Conservation (phyloP, 805 yeast species). For the Yarrowia divulgata region DNA sequence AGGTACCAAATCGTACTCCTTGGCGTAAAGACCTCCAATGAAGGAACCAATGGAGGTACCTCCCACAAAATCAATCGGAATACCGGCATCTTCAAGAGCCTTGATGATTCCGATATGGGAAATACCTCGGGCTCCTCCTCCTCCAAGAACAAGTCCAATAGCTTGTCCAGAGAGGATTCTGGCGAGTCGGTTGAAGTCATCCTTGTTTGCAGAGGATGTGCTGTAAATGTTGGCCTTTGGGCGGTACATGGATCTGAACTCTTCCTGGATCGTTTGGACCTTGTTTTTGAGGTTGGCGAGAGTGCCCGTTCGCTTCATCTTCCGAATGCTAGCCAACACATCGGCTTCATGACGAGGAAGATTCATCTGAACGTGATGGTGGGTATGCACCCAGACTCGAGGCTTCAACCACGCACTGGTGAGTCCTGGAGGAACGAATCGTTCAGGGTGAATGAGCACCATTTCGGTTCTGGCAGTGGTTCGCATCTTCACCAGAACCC, state of each 20-base stretch:
- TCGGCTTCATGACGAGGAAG: slow-evolving; percentile 42
- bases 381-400: slow-evolving; percentile 89
- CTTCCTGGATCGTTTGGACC: slow-evolving; percentile 49
- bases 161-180: slow-evolving; percentile 91
- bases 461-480: slow-evolving; percentile 89
- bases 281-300: slow-evolving; percentile 46
- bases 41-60: slow-evolving; percentile 97
- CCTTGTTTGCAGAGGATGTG: slow-evolving; percentile 54
- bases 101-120: slow-evolving; percentile 91
- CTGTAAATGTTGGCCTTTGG: slow-evolving; percentile 53
- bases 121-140: slow-evolving; percentile 97
- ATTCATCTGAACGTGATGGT: slow-evolving; percentile 85
- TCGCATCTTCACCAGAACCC: slow-evolving; percentile 71
- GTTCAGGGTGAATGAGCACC: slow-evolving; percentile 82
- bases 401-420: slow-evolving; percentile 85
- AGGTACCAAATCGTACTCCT: slow-evolving; percentile 89
- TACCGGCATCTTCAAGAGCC: slow-evolving; percentile 89
- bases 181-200: slow-evolving; percentile 89
- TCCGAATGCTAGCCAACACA: slow-evolving; percentile 42
- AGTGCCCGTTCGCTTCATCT: slow-evolving; percentile 41
- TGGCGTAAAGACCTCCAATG: slow-evolving; percentile 93
- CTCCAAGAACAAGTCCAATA: slow-evolving; percentile 92
- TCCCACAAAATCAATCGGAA: slow-evolving; percentile 92
- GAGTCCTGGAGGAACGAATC: slow-evolving; percentile 81
- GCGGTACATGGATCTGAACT: slow-evolving; percentile 47